These are phyloP conservation scores for Choricystis sp. DNA, from an alignment of 139 green algal genomes.

Conservation along the genomic window DNA sequence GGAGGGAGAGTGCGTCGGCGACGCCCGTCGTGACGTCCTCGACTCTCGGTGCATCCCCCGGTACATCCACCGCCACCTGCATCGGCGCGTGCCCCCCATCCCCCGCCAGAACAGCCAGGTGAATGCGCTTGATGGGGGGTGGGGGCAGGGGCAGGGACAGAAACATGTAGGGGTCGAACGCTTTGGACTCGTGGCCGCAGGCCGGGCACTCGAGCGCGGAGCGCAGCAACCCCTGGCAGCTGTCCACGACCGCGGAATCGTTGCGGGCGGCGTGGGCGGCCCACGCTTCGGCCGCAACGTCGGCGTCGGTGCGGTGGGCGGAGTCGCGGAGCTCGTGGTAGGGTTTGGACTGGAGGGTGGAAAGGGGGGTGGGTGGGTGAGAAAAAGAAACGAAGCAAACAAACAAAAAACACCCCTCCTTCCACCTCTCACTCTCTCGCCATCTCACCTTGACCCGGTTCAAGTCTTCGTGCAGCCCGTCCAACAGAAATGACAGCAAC, in stretches of 20 bases:
- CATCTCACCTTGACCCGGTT: too few relatives aligned
- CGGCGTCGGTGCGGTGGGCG: too few relatives aligned
- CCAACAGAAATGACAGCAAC: slow-evolving; percentile 87
- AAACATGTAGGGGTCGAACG: slow-evolving; percentile 97
- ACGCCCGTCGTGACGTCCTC: too few relatives aligned
- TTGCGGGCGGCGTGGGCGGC: slow-evolving; percentile 67
- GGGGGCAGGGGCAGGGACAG: slow-evolving; percentile 76
- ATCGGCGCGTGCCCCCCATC: slow-evolving; percentile 21
- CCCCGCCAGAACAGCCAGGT: slow-evolving; percentile 35
- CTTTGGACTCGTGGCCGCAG: slow-evolving; percentile 55
- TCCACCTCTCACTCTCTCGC: too few relatives aligned
- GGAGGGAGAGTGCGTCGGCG: too few relatives aligned
- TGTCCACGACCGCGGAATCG: slow-evolving; percentile 79
- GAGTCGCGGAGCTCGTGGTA: slow-evolving; percentile 69
- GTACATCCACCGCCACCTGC: slow-evolving; percentile 20
- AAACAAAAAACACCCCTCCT: too few relatives aligned
- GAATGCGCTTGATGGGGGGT: slow-evolving; percentile 20
- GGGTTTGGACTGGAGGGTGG: slow-evolving; percentile 70
- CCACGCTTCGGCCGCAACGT: slow-evolving; percentile 70
- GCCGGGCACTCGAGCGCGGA: slow-evolving; percentile 69
- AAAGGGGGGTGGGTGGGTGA: too few relatives aligned
- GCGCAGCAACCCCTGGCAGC: slow-evolving; percentile 44
- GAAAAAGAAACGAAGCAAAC: too few relatives aligned
- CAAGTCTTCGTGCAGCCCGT: slow-evolving; percentile 92
- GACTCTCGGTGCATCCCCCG: slow-evolving; percentile 11